Evolutionary conservation across 371 early-diverging fungal species (phyloP), one percentile per base, ranked within the genome.

Genomic region (Parasitella parasitica): DNA sequence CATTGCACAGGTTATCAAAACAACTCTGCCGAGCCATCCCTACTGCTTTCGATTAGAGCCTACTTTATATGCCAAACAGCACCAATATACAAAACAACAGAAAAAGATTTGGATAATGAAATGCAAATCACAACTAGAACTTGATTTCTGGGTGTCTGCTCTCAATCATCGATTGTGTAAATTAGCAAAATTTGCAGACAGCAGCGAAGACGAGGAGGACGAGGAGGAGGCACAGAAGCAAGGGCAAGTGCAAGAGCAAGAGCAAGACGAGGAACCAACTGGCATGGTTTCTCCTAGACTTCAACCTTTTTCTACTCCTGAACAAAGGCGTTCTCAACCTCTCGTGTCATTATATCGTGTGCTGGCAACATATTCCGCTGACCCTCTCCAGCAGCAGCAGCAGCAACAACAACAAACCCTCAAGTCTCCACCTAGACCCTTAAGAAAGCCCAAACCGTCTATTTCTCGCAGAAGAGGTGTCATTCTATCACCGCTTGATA

Each of bases 1-100:
- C 20, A 54, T 67, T 0, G 34, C 67, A 8, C 58, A 62, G 20
- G 66, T 72, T 6, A 51, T 53, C 0, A 36, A 57, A 5, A 53
- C 39, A 12, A 26, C 36, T 18, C 37, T 37, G 3, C 22, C 53
- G 24, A 55, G 59, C 36, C 67, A 60, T 11, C 61, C 67, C 1
- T 66, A 67, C 46, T 58, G 64, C 20, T 72, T 75, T 37, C 64
- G 64, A 28, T 57, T 75, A 9, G 75, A 75, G 9, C 72, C 75
- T 11, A 59, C 58, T 7, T 27, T 56, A 36, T 57, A 54, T 28
- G 18, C 22, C 22, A 57, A 59, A 54, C 28, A 50, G 9, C 16
- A 61, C 39, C 27, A 9, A 15, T 1, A 55, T 15, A 9, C 18
- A 1, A 59, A 32, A 15, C 34, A 56, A 48, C 20, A 49, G 18